phyloP scores from a whole-genome alignment of 1,284 basidiomycete species.

The Marasmius sp. region DNA sequence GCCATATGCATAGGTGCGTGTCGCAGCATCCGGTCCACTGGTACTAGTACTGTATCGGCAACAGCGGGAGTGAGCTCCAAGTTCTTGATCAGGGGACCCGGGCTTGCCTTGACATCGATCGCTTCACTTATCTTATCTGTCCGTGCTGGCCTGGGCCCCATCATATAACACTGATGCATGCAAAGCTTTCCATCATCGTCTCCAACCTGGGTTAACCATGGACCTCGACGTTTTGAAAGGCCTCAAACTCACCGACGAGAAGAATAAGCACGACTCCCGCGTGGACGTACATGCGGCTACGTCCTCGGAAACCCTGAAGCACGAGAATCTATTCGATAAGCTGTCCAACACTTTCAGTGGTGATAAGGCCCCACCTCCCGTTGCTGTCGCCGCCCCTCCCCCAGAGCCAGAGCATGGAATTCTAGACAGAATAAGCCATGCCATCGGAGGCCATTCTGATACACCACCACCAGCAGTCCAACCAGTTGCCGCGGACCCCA shows the following conservation, averaged over 20 bases:
- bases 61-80: too few species aligned
- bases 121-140: too few species aligned
- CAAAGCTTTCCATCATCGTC: neutral
- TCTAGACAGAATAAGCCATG: constrained; percentile 21
- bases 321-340: neutral
- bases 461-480: neutral
- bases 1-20: too few species aligned
- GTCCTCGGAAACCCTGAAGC: neutral
- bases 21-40: too few species aligned
- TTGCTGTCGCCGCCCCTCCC: neutral
- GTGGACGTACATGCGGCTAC: neutral
- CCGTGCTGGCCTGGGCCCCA: neutral
- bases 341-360: neutral
- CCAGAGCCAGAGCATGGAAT: constrained; percentile 8
- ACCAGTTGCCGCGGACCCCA: neutral
- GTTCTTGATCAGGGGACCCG: too few species aligned
- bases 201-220: neutral
- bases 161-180: neutral
- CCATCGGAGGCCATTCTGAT: constrained; percentile 4
- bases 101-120: too few species aligned
- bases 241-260: constrained; percentile 3
- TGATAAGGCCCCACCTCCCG: neutral
- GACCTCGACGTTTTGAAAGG: neutral
- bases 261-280: neutral
- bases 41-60: too few species aligned